Conservation (phyloP, 352 stramenopile genomes). For the Phytophthora meadii region DNA sequence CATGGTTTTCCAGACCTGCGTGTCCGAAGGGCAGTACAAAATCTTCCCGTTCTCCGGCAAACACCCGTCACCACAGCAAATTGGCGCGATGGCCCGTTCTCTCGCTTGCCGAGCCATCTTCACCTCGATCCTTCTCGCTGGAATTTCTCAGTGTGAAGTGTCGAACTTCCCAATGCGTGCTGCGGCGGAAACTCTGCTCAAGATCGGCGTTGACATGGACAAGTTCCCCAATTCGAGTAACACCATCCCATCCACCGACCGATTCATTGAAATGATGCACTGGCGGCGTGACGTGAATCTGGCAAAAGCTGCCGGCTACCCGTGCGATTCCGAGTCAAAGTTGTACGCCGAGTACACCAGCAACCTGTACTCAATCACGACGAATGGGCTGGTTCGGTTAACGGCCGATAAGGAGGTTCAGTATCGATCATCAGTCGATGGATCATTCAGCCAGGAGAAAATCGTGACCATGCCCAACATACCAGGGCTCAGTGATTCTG, state of each 20-base stretch:
- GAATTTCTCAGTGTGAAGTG: conserved; percentile 55
- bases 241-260: conserved; percentile 36
- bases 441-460: conserved; percentile 29
- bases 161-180: conserved; percentile 52
- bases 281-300: conserved; percentile 61
- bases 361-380: conserved; percentile 48
- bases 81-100: conserved; percentile 37
- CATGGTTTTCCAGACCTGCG: conserved; percentile 56
- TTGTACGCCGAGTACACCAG: conserved; percentile 50
- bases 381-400: conserved; percentile 51
- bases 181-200: conserved; percentile 58
- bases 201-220: conserved; percentile 52
- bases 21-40: conserved; percentile 51
- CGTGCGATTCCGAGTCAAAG: conserved; percentile 51
- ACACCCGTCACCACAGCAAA: conserved; percentile 46
- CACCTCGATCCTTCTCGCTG: conserved; percentile 45
- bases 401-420: conserved; percentile 49
- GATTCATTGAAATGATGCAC: conserved; percentile 51
- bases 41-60: conserved; percentile 58
- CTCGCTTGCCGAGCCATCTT: conserved; percentile 54
- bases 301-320: conserved; percentile 38
- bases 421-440: conserved; percentile 29
- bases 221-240: conserved; percentile 11
- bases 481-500: conserved; percentile 3
- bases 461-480: conserved; percentile 23